Percentiles rank a stretch among this genome's conserved stretches.
Conservation (phyloP, 2,329 filamentous ascomycete species). For the Trichoderma simmonsii region DNA sequence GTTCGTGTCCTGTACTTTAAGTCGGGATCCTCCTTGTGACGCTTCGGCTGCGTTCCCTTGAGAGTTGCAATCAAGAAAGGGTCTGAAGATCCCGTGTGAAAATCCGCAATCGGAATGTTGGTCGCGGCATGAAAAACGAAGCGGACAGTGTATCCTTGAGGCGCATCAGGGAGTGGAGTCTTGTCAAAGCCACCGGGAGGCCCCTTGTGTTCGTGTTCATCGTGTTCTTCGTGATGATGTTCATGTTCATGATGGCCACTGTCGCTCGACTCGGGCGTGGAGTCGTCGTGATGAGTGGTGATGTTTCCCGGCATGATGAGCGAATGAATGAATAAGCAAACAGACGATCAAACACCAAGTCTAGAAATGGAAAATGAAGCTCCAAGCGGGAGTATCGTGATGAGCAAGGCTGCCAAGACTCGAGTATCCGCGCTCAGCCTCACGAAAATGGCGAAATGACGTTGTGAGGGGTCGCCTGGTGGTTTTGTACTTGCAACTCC, state of each 20-base stretch:
- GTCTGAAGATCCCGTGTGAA: conserved; percentile 74
- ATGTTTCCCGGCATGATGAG: conserved; percentile 3
- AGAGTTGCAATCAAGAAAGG: conserved; percentile 80
- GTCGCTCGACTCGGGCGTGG: conserved; percentile 7
- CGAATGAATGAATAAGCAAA: neutral
- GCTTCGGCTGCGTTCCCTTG: conserved; percentile 62
- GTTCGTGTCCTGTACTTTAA: conserved; percentile 74
- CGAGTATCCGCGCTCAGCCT: conserved; percentile 4
- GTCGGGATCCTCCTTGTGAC: conserved; percentile 83
- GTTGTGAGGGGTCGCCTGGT: conserved; percentile 9
- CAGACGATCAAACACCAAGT: neutral
- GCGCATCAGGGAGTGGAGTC: conserved; percentile 71
- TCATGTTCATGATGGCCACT: conserved; percentile 13
- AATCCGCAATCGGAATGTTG: conserved; percentile 80
- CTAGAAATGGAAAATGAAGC: neutral
- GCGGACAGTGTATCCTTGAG: conserved; percentile 77
- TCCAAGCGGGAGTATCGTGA: neutral
- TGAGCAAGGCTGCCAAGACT: conserved; percentile 13
- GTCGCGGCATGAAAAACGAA: conserved; percentile 79
- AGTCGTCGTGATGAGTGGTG: conserved; percentile 10
- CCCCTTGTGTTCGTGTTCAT: conserved; percentile 26
- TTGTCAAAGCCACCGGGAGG: conserved; percentile 77
- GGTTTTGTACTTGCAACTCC: neutral
- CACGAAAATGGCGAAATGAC: neutral
- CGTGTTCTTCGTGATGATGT: conserved; percentile 19